Percentiles rank a stretch among this genome's conserved stretches.
phyloP scores from a whole-genome alignment of 352 stramenopile genomes.

The Globisporangium cylindrosporum region DNA sequence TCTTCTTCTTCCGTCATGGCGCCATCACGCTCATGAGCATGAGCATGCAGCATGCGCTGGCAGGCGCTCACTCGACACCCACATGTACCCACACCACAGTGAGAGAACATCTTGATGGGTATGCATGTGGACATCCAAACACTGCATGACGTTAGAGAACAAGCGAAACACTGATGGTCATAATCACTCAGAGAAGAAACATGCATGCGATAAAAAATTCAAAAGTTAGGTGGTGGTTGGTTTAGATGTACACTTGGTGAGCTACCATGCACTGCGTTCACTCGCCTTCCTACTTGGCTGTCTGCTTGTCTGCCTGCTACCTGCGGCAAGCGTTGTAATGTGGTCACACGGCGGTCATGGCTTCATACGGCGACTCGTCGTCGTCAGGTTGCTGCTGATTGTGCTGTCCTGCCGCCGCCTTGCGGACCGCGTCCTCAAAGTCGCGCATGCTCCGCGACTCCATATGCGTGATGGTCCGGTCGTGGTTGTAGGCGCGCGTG shows the following conservation, averaged over 20 bases:
- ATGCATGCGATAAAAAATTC: neutral
- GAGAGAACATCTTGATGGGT: neutral
- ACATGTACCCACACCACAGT: neutral
- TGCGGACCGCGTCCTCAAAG: conserved; percentile 56
- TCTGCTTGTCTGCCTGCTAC: conserved; percentile 1
- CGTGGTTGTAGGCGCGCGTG: conserved; percentile 73
- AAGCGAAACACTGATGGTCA: neutral
- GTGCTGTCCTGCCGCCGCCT: conserved; percentile 14
- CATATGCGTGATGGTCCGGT: conserved; percentile 57
- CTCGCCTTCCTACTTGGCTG: neutral
- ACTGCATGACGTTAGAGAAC: neutral
- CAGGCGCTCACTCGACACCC: neutral
- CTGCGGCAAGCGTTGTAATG: neutral
- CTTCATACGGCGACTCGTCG: neutral
- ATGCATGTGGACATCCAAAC: neutral
- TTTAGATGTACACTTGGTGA: neutral
- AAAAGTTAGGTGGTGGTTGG: neutral
- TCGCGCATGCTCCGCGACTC: conserved; percentile 77
- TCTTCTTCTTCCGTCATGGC: neutral
- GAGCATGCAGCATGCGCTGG: neutral
- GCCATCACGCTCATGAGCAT: neutral
- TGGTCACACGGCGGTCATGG: neutral
- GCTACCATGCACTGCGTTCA: neutral
- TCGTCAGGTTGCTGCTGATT: neutral
- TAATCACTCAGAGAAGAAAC: neutral